Base-by-base conservation (phyloP, 805 yeast species). In the Yarrowia deformans region DNA sequence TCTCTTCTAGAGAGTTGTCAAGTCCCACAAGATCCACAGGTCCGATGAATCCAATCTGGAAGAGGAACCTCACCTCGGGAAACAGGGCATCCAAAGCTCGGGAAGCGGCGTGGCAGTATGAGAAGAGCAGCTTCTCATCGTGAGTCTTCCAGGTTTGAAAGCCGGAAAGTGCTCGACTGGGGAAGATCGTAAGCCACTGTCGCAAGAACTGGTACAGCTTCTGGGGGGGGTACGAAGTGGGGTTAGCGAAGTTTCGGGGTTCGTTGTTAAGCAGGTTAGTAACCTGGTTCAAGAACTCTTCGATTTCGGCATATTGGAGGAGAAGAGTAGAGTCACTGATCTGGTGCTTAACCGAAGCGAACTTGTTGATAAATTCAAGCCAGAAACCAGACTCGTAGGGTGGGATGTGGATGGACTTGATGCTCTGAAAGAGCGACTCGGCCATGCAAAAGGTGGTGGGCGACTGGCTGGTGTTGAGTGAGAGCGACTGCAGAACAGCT, bases 51-150 rank as follows among this genome's bases (percentile, higher is more conserved):
- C 80, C 78, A 70, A 74, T 73, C 45, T 77, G 73, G 72, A 77
- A 80, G 49, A 76, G 75, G 69, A 79, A 80, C 49, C 80, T 71
- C 3, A 76, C 75, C 69, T 80, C 82, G 10, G 81, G 78, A 67
- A 78, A 79, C 40, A 80, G 72, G 0, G 81, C 79, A 69, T 76
- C 79, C 55, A 80, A 66, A 1, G 78, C 75, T 18, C 78, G 72
- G 14, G 78, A 74, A 5, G 73, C 76, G 4, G 81, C 80, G 55
- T 77, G 80, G 70, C 74, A 80, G 70, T 77, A 80, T 8, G 77
- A 70, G 37, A 74, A 75, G 13, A 80, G 70, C 16, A 79, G 67
- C 40, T 37, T 60, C 19, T 56, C 61, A 9, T 50, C 68, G 32
- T 52, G 50, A 2, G 39, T 34, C 14, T 66, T 39, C 69, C 60